Evolutionary conservation across 139 green algal species (phyloP).

Genomic region (Coelastrella sp.): DNA sequence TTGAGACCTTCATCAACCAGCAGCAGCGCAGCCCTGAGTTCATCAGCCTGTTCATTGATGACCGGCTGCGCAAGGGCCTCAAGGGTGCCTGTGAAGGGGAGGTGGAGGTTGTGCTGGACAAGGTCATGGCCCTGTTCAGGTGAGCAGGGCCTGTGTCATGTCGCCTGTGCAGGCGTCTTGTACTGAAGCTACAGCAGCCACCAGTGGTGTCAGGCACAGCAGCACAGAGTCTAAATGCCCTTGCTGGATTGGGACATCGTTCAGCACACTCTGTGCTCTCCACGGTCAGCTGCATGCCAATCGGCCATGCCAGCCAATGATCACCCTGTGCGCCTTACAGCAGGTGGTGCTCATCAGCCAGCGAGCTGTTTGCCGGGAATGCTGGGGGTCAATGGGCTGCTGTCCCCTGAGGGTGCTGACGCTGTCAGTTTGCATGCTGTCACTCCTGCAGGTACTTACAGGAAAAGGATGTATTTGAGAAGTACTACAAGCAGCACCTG

Average conservation of each 20-base stretch:
- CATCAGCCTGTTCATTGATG: slow-evolving; percentile 98
- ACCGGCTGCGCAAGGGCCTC: slow-evolving; percentile 70
- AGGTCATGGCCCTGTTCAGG: slow-evolving; percentile 93
- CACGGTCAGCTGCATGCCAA: too few species aligned
- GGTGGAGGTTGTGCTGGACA: slow-evolving; percentile 92
- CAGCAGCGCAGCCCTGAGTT: slow-evolving; percentile 92
- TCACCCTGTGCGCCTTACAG: too few species aligned
- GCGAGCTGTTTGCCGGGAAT: too few species aligned
- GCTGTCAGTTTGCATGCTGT: slow-evolving; percentile 2
- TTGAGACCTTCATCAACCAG: slow-evolving; percentile 97
- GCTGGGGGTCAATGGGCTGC: background rate
- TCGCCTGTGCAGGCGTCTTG: too few species aligned
- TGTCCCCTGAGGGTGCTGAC: background rate
- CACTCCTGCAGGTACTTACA: slow-evolving; percentile 73
- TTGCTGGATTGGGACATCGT: too few species aligned
- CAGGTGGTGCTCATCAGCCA: too few species aligned
- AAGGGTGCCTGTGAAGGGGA: slow-evolving; percentile 88
- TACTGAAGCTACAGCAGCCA: too few species aligned
- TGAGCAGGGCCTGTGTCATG: background rate
- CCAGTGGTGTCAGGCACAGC: too few species aligned
- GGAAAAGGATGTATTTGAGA: slow-evolving; percentile 99
- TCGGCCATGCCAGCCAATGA: too few species aligned
- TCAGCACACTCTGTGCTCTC: too few species aligned
- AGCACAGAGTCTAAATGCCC: too few species aligned
- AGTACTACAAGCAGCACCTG: slow-evolving; percentile 99